phyloP scores from a whole-genome alignment of 768 basidiomycete species.

The Mycena maculata region DNA sequence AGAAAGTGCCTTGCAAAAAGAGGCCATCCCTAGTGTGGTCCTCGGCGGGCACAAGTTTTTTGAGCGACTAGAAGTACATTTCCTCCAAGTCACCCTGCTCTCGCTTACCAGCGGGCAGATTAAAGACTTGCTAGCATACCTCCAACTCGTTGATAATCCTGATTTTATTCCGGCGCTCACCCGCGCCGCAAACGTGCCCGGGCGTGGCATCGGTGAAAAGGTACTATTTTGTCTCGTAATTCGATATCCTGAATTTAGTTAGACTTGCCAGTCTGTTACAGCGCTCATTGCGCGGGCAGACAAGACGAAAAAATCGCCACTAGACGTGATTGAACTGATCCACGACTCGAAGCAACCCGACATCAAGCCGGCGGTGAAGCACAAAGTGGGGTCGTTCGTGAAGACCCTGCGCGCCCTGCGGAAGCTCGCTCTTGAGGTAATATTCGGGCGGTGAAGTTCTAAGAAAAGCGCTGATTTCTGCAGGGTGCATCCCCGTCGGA shows the following conservation, averaged over 20 bases:
- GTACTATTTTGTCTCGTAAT: conserved; percentile 49
- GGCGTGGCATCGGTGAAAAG: conserved; percentile 83
- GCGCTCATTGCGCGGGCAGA: conserved; percentile 69
- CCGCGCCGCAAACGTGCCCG: conserved; percentile 79
- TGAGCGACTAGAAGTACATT: conserved; percentile 77
- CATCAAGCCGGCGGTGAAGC: conserved; percentile 73
- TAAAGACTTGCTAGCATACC: conserved; percentile 84
- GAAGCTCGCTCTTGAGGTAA: conserved; percentile 65
- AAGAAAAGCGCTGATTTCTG: not conserved
- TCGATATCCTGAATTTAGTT: not conserved
- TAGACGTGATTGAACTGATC: conserved; percentile 74
- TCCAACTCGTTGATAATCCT: conserved; percentile 86
- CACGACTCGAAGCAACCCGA: conserved; percentile 70
- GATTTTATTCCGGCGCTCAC: conserved; percentile 72
- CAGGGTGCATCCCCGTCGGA: conserved; percentile 72
- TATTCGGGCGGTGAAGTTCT: conserved; percentile 19
- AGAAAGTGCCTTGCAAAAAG: conserved; percentile 80
- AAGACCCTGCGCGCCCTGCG: conserved; percentile 64
- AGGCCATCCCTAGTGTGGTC: conserved; percentile 81
- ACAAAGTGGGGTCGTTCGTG: conserved; percentile 72
- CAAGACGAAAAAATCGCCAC: conserved; percentile 61
- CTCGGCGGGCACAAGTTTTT: conserved; percentile 90
- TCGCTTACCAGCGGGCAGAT: conserved; percentile 54
- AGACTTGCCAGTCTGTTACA: conserved; percentile 61
- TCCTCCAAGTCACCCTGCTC: not conserved